These are phyloP conservation scores for Phialophora expanda DNA, from an alignment of 2,329 filamentous ascomycete genomes.

Conservation along the genomic window DNA sequence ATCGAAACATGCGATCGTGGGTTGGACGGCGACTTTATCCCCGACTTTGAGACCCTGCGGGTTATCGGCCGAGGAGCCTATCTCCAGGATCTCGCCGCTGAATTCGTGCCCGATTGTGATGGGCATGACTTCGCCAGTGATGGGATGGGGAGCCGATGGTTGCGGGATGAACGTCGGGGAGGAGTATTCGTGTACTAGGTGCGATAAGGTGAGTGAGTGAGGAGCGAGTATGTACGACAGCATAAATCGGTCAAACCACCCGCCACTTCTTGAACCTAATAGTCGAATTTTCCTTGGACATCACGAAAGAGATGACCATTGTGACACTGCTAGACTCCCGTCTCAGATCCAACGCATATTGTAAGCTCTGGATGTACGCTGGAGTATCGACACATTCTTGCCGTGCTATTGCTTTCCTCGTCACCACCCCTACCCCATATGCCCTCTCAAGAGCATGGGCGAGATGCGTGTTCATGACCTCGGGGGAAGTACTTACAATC, in stretches of 20 bases:
- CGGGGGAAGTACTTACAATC: conserved; percentile 42
- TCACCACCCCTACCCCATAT: not conserved
- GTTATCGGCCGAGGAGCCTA: conserved; percentile 57
- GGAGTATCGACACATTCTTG: not conserved
- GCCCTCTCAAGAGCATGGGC: not conserved
- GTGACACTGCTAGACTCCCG: not conserved
- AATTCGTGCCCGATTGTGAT: conserved; percentile 70
- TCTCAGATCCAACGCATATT: not conserved
- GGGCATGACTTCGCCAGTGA: conserved; percentile 63
- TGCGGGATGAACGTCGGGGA: conserved; percentile 56
- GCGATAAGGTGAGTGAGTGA: not conserved
- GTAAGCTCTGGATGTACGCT: not conserved
- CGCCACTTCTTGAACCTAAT: not conserved
- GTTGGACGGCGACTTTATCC: conserved; percentile 64
- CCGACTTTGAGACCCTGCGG: conserved; percentile 55
- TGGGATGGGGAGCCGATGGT: conserved; percentile 56
- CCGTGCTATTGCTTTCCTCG: not conserved
- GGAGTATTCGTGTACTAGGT: conserved; percentile 56
- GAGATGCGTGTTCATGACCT: not conserved
- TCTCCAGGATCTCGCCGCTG: conserved; percentile 63
- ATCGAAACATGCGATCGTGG: conserved; percentile 62
- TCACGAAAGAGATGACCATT: not conserved
- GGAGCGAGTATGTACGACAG: not conserved
- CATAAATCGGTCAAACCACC: not conserved
- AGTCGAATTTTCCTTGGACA: not conserved